These are phyloP conservation scores for Luvunga scandens DNA, from an alignment of 345 rosid genomes.

Conservation along the genomic window DNA sequence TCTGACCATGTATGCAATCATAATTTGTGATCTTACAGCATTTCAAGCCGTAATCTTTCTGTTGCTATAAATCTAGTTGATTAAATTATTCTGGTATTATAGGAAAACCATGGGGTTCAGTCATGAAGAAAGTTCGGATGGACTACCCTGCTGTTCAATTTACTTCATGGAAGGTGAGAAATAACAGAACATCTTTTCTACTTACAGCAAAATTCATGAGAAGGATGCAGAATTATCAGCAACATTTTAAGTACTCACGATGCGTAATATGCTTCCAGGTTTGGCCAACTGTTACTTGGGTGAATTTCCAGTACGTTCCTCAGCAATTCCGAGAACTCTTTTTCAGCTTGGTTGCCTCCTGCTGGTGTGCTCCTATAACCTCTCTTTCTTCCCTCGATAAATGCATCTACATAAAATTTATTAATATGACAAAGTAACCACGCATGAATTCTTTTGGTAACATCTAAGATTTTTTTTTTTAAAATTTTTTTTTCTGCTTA, in stretches of 20 bases:
- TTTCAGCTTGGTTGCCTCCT: constrained; percentile 59
- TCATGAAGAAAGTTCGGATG: constrained; percentile 52
- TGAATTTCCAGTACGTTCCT: constrained; percentile 75
- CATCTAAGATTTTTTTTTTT: neutral
- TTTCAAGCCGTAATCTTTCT: neutral
- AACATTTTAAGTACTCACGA: neutral
- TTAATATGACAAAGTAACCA: neutral
- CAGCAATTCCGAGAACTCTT: constrained; percentile 74
- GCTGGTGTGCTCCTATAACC: constrained; percentile 54
- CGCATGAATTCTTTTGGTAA: neutral
- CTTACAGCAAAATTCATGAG: neutral
- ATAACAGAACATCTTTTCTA: neutral
- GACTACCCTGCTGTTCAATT: constrained; percentile 70
- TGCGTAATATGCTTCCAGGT: constrained; percentile 49
- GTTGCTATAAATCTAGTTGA: no score
- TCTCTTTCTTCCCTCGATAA: neutral
- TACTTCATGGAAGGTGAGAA: constrained; percentile 83
- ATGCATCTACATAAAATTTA: neutral
- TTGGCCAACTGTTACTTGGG: constrained; percentile 85
- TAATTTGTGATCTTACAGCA: neutral
- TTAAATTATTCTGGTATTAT: constrained; percentile 10
- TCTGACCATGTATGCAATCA: neutral
- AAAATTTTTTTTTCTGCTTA: no score
- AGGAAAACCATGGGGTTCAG: constrained; percentile 76
- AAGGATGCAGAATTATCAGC: neutral